phyloP scores from a whole-genome alignment of 352 stramenopile species.

The Phytophthora syringae region DNA sequence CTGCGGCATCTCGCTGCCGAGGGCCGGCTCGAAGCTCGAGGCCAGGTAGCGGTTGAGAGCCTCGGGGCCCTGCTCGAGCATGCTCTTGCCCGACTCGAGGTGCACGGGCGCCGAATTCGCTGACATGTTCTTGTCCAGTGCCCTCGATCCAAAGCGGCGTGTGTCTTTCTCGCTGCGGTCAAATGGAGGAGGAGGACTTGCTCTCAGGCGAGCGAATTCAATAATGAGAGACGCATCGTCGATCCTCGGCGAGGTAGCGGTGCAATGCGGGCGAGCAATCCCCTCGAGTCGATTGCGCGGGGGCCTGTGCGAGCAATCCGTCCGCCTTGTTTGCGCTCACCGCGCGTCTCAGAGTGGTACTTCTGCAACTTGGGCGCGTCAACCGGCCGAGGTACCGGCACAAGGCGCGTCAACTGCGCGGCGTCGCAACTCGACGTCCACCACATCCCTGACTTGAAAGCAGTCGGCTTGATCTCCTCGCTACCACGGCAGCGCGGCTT shows the following conservation, averaged over 20 bases:
- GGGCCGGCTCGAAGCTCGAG: slow-evolving; percentile 35
- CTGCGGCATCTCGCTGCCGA: slow-evolving; percentile 49
- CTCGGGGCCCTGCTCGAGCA: slow-evolving; percentile 28
- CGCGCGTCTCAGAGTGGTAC: slow-evolving; percentile 7
- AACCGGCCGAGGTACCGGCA: slow-evolving; percentile 1
- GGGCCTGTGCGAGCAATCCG: slow-evolving; percentile 7
- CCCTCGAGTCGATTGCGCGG: slow-evolving; percentile 9
- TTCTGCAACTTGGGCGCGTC: too few species aligned
- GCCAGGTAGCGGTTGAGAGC: slow-evolving; percentile 31
- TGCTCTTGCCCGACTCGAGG: slow-evolving; percentile 20
- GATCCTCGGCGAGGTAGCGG: too few species aligned
- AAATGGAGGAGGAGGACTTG: slow-evolving; percentile 18
- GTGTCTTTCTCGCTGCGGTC: slow-evolving; percentile 1
- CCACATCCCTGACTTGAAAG: too few species aligned
- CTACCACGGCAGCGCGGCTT: too few species aligned
- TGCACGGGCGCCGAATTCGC: slow-evolving; percentile 7
- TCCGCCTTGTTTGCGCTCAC: slow-evolving; percentile 1
- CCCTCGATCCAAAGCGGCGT: slow-evolving; percentile 1
- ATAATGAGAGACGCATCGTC: slow-evolving; percentile 18
- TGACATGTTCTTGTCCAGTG: slow-evolving; percentile 11
- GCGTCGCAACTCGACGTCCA: not conserved
- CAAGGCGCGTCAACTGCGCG: slow-evolving; percentile 4
- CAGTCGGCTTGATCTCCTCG: not conserved
- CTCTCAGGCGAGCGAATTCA: slow-evolving; percentile 6
- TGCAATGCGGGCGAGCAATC: slow-evolving; percentile 15